Evolutionary conservation across 202 grass and related monocot genomes (phyloP), one percentile per base, ranked within the genome.

Genomic region (Bolboschoenoplectus hybrid): DNA sequence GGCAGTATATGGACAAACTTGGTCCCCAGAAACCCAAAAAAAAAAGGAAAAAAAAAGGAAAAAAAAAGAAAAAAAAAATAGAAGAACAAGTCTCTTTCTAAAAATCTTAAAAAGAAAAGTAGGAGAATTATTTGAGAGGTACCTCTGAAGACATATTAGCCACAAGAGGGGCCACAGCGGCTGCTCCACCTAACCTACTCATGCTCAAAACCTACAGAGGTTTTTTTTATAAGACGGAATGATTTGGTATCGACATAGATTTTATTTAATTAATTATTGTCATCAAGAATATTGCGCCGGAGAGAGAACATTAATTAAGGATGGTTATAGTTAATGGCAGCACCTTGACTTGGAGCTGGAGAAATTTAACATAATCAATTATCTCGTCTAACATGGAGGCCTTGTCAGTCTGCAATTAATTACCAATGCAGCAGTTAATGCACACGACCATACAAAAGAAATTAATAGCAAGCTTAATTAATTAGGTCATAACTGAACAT

Each of bases 301-400:
- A 9, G 20, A n/a, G 4, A 57, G 47, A 83, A 85, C 50, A 84
- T 14, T 64, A 67, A 75, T 79, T 7, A 77, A 74, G n/a, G 74
- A 75, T 81, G 75, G 73, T 80, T 13, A 75, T 81, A 80, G 73
- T 80, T 13, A 58, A 12, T 72, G 70, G 67, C 64, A 90, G 67
- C 64, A 90, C 97, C 92, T 99, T 99, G 97, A 99, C 97, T 89
- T 99, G 97, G 38, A 99, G 88, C 85, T 99, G 97, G 64, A 99
- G 97, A 87, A 99, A 99, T 62, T 99, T 99, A 47, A 99, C 97
- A 85, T 99, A 97, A 88, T 99, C 97, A 88, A 99, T 97, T 61
- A 99, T 99, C 93, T 99, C 97, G 11, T 99, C 93, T 10, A 99
- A 91, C 93, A 99, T 99, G 2, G 93, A 93, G 81, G 97, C 97